These are phyloP conservation scores for Leccinum subgranulosum DNA, from an alignment of 768 basidiomycete genomes.

Conservation along the genomic window DNA sequence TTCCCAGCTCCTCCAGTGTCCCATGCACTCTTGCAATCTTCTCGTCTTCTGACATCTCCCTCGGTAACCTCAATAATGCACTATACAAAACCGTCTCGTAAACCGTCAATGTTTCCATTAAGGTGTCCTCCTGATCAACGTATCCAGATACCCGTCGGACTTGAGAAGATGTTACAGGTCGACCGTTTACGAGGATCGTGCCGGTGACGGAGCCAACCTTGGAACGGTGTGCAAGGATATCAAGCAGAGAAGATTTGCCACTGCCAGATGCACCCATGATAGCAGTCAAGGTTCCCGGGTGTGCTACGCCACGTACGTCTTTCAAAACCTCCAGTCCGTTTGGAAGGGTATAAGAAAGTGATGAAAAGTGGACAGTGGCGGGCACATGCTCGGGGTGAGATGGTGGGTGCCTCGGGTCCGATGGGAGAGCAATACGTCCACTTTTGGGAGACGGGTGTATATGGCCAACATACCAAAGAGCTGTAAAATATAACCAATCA, in stretches of 20 bases:
- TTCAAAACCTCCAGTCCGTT: slow-evolving; percentile 68
- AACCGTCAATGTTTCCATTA: slow-evolving; percentile 96
- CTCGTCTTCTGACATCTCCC: slow-evolving; percentile 95
- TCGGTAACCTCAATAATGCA: slow-evolving; percentile 82
- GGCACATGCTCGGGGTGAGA: slow-evolving; percentile 79
- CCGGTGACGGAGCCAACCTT: slow-evolving; percentile 79
- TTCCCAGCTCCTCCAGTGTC: slow-evolving; percentile 95
- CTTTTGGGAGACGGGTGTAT: slow-evolving; percentile 45
- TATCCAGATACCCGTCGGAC: slow-evolving; percentile 90
- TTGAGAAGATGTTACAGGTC: slow-evolving; percentile 65
- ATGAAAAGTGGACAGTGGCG: slow-evolving; percentile 86
- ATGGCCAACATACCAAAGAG: slow-evolving; percentile 91
- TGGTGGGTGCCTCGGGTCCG: slow-evolving; percentile 63
- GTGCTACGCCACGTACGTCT: slow-evolving; percentile 75
- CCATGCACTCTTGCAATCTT: slow-evolving; percentile 93
- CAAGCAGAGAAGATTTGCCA: slow-evolving; percentile 94
- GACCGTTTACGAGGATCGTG: slow-evolving; percentile 80
- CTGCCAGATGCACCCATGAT: slow-evolving; percentile 98
- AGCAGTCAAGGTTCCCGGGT: slow-evolving; percentile 89
- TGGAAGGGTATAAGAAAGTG: slow-evolving; percentile 73
- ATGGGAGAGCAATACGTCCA: slow-evolving; percentile 82
- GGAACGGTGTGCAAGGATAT: slow-evolving; percentile 88
- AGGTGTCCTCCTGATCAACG: slow-evolving; percentile 97
- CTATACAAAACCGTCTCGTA: slow-evolving; percentile 97
- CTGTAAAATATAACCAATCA: slow-evolving; percentile 32